A percentile compares a stretch with the other conserved stretches of the same genome.
Evolutionary conservation across 2,329 filamentous ascomycete species (phyloP).

Genomic region (Achaetomium macrosporum): DNA sequence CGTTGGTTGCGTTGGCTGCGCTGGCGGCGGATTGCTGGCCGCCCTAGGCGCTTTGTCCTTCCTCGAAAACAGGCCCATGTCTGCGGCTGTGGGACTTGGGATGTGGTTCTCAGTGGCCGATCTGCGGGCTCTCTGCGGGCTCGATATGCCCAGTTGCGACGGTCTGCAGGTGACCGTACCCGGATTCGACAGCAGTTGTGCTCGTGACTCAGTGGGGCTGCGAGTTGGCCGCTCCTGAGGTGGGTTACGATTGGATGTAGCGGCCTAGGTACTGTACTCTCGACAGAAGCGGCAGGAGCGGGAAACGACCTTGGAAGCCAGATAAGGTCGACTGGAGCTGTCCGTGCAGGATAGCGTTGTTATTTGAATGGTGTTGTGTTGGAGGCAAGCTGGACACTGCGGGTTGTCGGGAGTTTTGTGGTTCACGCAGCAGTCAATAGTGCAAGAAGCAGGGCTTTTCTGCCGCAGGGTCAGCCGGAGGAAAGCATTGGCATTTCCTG

Average conservation of each 20-base stretch:
- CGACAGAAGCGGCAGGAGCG: not conserved
- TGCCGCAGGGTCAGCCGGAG: not conserved
- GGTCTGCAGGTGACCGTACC: conserved; percentile 16
- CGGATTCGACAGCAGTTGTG: conserved; percentile 13
- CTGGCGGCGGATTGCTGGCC: conserved; percentile 16
- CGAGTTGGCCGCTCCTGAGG: not conserved
- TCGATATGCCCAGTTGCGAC: conserved; percentile 16
- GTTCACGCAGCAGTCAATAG: not conserved
- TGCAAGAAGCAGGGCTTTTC: not conserved
- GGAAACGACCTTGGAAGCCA: not conserved
- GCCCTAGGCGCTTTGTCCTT: conserved; percentile 46
- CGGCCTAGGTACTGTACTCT: not conserved
- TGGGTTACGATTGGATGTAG: conserved; percentile 8
- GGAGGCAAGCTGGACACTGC: not conserved
- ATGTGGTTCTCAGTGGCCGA: conserved; percentile 11
- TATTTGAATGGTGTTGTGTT: not conserved
- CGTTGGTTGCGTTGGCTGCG: conserved; percentile 25
- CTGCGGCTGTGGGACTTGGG: conserved; percentile 18
- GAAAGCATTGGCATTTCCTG: not conserved
- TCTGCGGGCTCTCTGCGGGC: not conserved
- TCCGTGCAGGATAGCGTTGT: conserved; percentile 4
- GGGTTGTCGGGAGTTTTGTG: conserved; percentile 7
- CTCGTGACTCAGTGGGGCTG: conserved; percentile 18
- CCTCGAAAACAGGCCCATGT: conserved; percentile 53
- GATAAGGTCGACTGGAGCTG: not conserved